Percentiles rank a stretch among this genome's conserved stretches.
phyloP scores from a whole-genome alignment of 2,329 filamentous ascomycete genomes.

The Verticillium tricorpus region DNA sequence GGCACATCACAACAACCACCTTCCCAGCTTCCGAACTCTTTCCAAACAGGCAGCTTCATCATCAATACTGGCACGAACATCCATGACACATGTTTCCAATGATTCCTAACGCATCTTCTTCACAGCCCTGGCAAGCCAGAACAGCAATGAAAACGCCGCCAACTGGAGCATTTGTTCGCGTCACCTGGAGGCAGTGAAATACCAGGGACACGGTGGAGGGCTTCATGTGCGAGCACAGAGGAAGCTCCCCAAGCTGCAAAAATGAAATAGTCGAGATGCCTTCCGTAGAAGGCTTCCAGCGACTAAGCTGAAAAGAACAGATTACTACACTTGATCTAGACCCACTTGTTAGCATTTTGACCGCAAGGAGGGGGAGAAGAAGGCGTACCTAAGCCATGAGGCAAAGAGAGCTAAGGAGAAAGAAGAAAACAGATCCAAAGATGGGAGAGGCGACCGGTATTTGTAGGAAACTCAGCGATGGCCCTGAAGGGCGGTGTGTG shows the following conservation, averaged over 20 bases:
- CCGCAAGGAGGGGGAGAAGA: not conserved
- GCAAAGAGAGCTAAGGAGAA: constrained; percentile 35
- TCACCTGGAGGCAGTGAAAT: constrained; percentile 68
- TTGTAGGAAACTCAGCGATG: not conserved
- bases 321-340: constrained; percentile 76
- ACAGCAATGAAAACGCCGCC: constrained; percentile 50
- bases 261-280: constrained; percentile 69
- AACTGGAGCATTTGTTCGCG: constrained; percentile 42
- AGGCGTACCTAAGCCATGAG: constrained; percentile 1
- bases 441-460: not conserved
- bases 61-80: not conserved
- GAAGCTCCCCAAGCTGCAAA: constrained; percentile 46
- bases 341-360: constrained; percentile 6
- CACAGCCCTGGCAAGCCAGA: constrained; percentile 46
- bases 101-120: constrained; percentile 39
- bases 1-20: not conserved
- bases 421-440: constrained; percentile 26
- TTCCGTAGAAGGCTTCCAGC: constrained; percentile 65
- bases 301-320: constrained; percentile 83
- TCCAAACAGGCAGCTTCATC: too few relatives aligned
- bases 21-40: not conserved
- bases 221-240: constrained; percentile 66
- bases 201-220: constrained; percentile 62
- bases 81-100: not conserved
- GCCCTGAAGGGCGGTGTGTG: not conserved